These are phyloP conservation scores for Raddia distichophylla DNA, from an alignment of 176 grass and related monocot genomes.

Conservation along the genomic window DNA sequence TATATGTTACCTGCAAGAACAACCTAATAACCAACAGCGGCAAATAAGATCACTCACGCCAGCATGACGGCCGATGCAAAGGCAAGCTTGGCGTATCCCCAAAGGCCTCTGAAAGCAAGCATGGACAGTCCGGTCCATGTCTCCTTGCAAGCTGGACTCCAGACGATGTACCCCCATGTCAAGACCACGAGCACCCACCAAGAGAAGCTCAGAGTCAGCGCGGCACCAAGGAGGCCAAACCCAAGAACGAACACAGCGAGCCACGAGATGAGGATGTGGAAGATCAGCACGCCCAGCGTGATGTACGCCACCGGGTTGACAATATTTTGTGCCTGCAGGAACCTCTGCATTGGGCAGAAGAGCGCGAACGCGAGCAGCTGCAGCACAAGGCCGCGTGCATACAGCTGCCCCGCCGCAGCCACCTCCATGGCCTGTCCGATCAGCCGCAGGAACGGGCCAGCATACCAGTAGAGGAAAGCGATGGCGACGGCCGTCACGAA, in stretches of 20 bases:
- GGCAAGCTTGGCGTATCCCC: slow-evolving; percentile 67
- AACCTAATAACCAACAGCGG: background rate
- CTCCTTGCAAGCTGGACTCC: slow-evolving; percentile 59
- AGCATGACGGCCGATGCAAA: slow-evolving; percentile 73
- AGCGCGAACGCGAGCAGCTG: slow-evolving; percentile 70
- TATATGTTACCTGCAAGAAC: background rate
- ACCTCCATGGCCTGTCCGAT: slow-evolving; percentile 58
- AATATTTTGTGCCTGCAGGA: slow-evolving; percentile 77
- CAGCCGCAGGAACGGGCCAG: slow-evolving; percentile 51
- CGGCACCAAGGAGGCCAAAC: slow-evolving; percentile 51
- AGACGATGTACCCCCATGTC: slow-evolving; percentile 62
- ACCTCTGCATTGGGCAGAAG: slow-evolving; percentile 86
- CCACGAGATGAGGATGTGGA: slow-evolving; percentile 67
- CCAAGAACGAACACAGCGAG: slow-evolving; percentile 52
- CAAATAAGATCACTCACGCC: slow-evolving; percentile 49
- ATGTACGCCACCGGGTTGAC: slow-evolving; percentile 62
- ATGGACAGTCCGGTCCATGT: slow-evolving; percentile 60
- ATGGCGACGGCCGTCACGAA: slow-evolving; percentile 45
- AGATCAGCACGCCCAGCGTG: slow-evolving; percentile 44
- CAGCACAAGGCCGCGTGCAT: slow-evolving; percentile 55
- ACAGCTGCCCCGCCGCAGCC: slow-evolving; percentile 55
- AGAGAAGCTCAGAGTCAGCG: slow-evolving; percentile 58
- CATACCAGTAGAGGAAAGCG: slow-evolving; percentile 72
- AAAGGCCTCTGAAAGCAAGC: slow-evolving; percentile 59
- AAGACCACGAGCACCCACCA: slow-evolving; percentile 65